A percentile compares a stretch with the other conserved stretches of the same genome.
These are phyloP conservation scores for Waltergamsia citrina DNA, from an alignment of 2,329 filamentous ascomycete genomes.

Conservation along the genomic window DNA sequence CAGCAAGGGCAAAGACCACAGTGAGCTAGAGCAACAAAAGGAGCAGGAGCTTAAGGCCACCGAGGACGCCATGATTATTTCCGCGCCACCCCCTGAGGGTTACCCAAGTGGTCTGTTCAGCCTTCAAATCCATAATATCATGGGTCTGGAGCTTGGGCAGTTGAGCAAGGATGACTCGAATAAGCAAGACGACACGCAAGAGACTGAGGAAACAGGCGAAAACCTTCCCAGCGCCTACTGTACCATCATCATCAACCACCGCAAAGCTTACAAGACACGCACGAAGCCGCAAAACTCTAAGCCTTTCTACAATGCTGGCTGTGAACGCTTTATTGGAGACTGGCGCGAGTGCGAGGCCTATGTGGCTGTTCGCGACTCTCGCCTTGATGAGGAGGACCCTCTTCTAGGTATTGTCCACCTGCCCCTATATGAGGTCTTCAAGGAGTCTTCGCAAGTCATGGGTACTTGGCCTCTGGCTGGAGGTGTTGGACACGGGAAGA, in stretches of 20 bases:
- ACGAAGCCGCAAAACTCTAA: conserved; percentile 73
- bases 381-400: conserved; percentile 60
- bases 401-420: conserved; percentile 63
- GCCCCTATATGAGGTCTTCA: conserved; percentile 51
- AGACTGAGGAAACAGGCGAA: conserved; percentile 52
- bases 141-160: conserved; percentile 50
- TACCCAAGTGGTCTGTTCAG: conserved; percentile 59
- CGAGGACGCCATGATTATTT: conserved; percentile 57
- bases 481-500: conserved; percentile 62
- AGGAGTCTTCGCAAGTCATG: conserved; percentile 54
- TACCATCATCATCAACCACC: conserved; percentile 64
- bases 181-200: conserved; percentile 32
- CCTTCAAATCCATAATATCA: conserved; percentile 65
- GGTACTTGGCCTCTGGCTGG: conserved; percentile 58
- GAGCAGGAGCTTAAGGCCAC: conserved; percentile 53
- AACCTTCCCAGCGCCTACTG: conserved; percentile 63
- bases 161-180: conserved; percentile 46
- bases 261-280: conserved; percentile 58
- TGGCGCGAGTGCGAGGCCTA: conserved; percentile 60
- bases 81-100: conserved; percentile 51
- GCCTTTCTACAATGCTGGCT: conserved; percentile 71
- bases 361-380: conserved; percentile 56
- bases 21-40: conserved; percentile 59
- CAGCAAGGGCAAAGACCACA: conserved; percentile 40
- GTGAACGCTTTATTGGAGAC: conserved; percentile 61